These are phyloP conservation scores for Tricholoma sp. DNA, from an alignment of 768 basidiomycete species.

Conservation along the genomic window DNA sequence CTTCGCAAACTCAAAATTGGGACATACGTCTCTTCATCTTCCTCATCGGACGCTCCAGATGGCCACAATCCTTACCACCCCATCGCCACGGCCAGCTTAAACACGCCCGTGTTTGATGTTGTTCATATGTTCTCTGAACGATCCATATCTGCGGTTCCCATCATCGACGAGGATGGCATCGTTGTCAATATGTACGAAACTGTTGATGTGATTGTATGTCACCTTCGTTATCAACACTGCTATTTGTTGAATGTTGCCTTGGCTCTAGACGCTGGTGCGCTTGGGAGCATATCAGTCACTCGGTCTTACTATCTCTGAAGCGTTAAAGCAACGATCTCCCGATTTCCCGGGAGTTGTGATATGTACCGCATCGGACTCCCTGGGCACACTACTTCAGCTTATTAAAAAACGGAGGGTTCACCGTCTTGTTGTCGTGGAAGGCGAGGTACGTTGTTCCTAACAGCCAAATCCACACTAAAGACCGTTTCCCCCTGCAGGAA, in stretches of 20 bases:
- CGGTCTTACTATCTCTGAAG: constrained; percentile 89
- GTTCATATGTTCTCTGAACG: constrained; percentile 98
- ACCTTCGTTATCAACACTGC: constrained; percentile 8
- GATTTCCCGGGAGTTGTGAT: constrained; percentile 98
- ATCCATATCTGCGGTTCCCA: constrained; percentile 95
- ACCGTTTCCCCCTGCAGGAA: constrained; percentile 40
- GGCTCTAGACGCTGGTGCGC: constrained; percentile 84
- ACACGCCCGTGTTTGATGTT: constrained; percentile 94
- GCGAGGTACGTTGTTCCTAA: constrained; percentile 52
- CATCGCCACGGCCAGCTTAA: constrained; percentile 84
- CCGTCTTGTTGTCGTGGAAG: constrained; percentile 91
- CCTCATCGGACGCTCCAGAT: constrained; percentile 40
- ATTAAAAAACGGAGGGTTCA: constrained; percentile 94
- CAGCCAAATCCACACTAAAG: background rate
- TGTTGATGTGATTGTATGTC: constrained; percentile 92
- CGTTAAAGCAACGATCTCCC: constrained; percentile 83
- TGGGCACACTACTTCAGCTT: constrained; percentile 84
- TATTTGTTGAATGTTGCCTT: background rate
- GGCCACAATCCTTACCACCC: constrained; percentile 78
- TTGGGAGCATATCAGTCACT: constrained; percentile 94
- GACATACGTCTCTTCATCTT: constrained; percentile 71
- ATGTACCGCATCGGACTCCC: constrained; percentile 87
- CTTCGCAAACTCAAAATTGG: constrained; percentile 89
- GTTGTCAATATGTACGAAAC: constrained; percentile 98
- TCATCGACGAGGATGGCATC: constrained; percentile 86